A percentile compares a stretch with the other conserved stretches of the same genome.
Conservation (phyloP, 805 yeast species). For the Ogataea henricii region DNA sequence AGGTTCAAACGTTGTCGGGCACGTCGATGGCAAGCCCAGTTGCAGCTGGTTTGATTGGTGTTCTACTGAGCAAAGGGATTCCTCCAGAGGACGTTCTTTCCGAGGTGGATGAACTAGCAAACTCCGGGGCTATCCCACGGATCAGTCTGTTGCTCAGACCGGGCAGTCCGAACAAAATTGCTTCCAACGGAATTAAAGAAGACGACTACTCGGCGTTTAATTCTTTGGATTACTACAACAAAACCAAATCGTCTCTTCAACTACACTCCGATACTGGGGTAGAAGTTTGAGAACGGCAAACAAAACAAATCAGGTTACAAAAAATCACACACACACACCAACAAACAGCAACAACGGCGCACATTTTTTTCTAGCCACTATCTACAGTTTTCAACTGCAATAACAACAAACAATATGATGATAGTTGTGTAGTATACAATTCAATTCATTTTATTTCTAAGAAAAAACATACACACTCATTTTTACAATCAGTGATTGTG, state of each 20-base stretch:
- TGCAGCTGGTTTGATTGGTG: conserved; percentile 66
- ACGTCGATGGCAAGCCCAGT: conserved; percentile 83
- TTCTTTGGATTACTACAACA: not conserved
- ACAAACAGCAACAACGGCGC: not conserved
- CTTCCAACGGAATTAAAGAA: conserved; percentile 31
- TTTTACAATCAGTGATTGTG: conserved; percentile 16
- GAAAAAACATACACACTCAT: not conserved
- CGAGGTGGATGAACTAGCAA: conserved; percentile 46
- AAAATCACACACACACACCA: not conserved
- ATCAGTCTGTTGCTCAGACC: conserved; percentile 47
- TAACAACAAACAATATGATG: not conserved
- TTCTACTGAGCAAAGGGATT: conserved; percentile 54
- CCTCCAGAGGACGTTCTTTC: conserved; percentile 42
- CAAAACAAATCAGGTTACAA: not conserved
- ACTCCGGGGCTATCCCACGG: conserved; percentile 48
- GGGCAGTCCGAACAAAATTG: conserved; percentile 63
- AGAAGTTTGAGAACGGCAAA: not conserved
- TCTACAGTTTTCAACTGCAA: not conserved
- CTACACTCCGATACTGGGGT: not conserved
- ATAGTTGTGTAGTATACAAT: conserved; percentile 2
- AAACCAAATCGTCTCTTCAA: not conserved
- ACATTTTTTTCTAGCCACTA: not conserved
- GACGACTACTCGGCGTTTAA: conserved; percentile 8
- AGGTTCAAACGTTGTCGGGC: conserved; percentile 54
- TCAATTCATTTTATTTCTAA: not conserved